phyloP scores from a whole-genome alignment of 176 grass and related monocot species.

The Ensete glaucum region DNA sequence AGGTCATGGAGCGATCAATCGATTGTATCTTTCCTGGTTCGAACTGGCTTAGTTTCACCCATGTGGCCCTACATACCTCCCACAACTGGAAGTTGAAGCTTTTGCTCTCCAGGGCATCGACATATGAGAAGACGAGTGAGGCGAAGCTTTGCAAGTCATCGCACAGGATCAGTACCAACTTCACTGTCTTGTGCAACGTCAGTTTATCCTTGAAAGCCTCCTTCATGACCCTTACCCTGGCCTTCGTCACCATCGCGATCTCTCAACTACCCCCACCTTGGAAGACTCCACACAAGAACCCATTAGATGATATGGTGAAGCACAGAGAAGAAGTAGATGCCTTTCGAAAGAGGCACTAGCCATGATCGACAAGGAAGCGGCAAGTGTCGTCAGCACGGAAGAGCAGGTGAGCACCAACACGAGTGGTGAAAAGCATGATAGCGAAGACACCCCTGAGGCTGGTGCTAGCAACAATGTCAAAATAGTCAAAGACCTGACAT shows the following conservation, averaged over 20 bases:
- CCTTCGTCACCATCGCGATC: conserved; percentile 25
- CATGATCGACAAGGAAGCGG: conserved; percentile 59
- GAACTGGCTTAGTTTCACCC: conserved; percentile 62
- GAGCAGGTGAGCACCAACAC: conserved; percentile 31
- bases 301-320: not conserved
- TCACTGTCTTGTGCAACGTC: conserved; percentile 68
- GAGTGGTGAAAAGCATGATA: conserved; percentile 70
- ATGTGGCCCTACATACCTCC: conserved; percentile 70
- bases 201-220: conserved; percentile 49
- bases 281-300: not conserved
- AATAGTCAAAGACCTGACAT: conserved; percentile 67
- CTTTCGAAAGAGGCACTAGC: conserved; percentile 36
- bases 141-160: conserved; percentile 60
- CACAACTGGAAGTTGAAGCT: conserved; percentile 84
- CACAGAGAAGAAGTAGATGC: conserved; percentile 24
- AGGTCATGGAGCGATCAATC: conserved; percentile 42
- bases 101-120: conserved; percentile 59
- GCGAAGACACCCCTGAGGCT: conserved; percentile 63
- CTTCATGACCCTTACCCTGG: conserved; percentile 50
- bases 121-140: conserved; percentile 66
- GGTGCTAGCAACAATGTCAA: conserved; percentile 64
- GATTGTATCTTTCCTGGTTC: conserved; percentile 60
- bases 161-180: conserved; percentile 73
- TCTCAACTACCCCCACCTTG: conserved; percentile 7
- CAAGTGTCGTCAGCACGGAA: conserved; percentile 77